Conservation (phyloP, 179 eudicot genomes). For the Silene noctiflora region DNA sequence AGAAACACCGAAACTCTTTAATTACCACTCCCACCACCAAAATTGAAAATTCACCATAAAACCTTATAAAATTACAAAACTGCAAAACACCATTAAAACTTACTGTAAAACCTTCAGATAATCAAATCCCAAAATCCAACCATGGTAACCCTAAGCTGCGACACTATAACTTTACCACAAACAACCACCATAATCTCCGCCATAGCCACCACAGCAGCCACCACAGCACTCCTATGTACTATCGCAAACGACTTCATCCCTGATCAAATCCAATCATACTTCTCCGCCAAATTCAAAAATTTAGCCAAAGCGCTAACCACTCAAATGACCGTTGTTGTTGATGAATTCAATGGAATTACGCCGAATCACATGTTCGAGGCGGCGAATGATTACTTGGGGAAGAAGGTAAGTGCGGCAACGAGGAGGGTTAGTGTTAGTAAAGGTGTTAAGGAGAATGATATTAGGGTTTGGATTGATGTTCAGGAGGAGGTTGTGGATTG, state of each 20-base stretch:
- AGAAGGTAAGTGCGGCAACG: slow-evolving; percentile 12
- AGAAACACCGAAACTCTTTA: too few relatives aligned
- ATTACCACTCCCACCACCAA: too few relatives aligned
- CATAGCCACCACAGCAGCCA: slow-evolving; percentile 23
- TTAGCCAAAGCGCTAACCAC: slow-evolving; percentile 19
- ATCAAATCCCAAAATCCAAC: background rate
- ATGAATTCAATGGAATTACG: slow-evolving; percentile 24
- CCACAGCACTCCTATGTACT: slow-evolving; percentile 21
- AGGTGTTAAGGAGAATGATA: slow-evolving; percentile 15
- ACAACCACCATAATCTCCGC: slow-evolving; percentile 26
- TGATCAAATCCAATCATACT: slow-evolving; percentile 17
- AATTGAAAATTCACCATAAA: background rate
- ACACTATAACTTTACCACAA: slow-evolving; percentile 20
- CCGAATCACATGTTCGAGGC: slow-evolving; percentile 31
- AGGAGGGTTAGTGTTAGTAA: slow-evolving; percentile 24
- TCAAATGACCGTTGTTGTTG: slow-evolving; percentile 20
- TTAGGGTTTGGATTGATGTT: slow-evolving; percentile 17
- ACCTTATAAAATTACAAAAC: background rate
- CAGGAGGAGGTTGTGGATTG: slow-evolving; percentile 25
- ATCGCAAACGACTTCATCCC: slow-evolving; percentile 22
- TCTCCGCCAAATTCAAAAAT: slow-evolving; percentile 4
- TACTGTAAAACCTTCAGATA: too few relatives aligned
- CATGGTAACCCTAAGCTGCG: slow-evolving; percentile 26
- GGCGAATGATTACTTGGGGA: slow-evolving; percentile 23
- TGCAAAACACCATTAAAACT: too few relatives aligned